Percentiles rank a stretch among this genome's conserved stretches.
These are phyloP conservation scores for Bacterosira constricta DNA, from an alignment of 108 stramenopile species.

Conservation along the genomic window DNA sequence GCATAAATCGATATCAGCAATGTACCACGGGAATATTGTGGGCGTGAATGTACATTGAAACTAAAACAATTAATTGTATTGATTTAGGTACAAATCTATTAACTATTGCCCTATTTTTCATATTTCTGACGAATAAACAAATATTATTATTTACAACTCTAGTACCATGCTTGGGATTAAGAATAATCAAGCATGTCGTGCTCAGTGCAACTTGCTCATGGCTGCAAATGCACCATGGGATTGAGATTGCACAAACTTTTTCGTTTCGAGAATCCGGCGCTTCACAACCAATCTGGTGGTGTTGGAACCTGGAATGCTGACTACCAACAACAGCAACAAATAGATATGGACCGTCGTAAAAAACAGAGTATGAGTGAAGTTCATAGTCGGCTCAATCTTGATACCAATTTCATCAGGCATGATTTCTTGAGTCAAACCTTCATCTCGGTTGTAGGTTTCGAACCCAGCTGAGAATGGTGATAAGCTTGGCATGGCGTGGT, in stretches of 20 bases:
- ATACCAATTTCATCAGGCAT: constrained; percentile 79
- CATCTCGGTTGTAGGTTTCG: constrained; percentile 12
- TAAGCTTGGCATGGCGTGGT: constrained; percentile 3
- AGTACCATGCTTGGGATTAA: background rate
- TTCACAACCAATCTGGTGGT: constrained; percentile 58
- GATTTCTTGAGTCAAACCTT: constrained; percentile 18
- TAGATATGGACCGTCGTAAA: constrained; percentile 79
- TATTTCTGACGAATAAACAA: background rate
- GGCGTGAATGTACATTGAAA: no score
- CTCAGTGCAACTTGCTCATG: background rate
- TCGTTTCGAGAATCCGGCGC: constrained; percentile 18
- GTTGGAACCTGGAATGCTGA: constrained; percentile 73
- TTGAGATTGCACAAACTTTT: constrained; percentile 7
- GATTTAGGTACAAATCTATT: no score
- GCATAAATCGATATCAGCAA: no score
- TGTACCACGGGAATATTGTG: no score
- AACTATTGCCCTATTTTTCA: no score
- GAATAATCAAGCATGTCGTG: no score
- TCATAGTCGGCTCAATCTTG: constrained; percentile 66
- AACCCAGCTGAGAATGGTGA: constrained; percentile 15
- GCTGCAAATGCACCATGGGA: background rate
- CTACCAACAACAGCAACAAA: constrained; percentile 74
- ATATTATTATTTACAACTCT: background rate
- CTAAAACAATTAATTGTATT: no score
- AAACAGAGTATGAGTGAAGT: constrained; percentile 63